These are phyloP conservation scores for Sphagnum fallax DNA, from an alignment of 228 moss, liverwort and hornwort genomes.

Conservation along the genomic window DNA sequence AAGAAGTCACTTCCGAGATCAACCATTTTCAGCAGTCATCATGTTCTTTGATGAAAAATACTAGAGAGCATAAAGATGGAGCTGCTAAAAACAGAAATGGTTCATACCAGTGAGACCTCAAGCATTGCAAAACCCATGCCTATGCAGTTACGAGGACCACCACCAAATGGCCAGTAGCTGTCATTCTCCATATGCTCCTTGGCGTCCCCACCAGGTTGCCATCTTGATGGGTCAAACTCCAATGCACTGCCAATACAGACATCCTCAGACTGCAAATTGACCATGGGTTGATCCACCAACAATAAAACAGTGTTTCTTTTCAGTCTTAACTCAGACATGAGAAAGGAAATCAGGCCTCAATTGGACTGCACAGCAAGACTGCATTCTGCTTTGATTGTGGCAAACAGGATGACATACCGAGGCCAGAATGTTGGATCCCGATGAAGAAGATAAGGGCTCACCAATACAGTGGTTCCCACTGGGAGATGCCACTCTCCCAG, in stretches of 20 bases:
- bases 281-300: neutral
- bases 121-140: constrained; percentile 89
- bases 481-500: constrained; percentile 41
- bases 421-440: constrained; percentile 72
- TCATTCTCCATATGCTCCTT: constrained; percentile 60
- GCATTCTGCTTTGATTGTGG: neutral
- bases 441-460: constrained; percentile 71
- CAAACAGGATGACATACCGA: constrained; percentile 20
- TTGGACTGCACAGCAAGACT: no score
- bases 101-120: constrained; percentile 59
- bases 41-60: neutral
- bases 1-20: neutral
- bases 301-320: no score
- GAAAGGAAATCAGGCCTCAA: no score
- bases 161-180: constrained; percentile 77
- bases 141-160: constrained; percentile 79
- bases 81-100: neutral
- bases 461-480: constrained; percentile 61
- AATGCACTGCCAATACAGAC: constrained; percentile 27
- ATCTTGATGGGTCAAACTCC: constrained; percentile 65
- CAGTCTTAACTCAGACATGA: no score
- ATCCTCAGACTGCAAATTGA: neutral
- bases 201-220: constrained; percentile 68
- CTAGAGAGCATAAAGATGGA: neutral
- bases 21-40: neutral